These are phyloP conservation scores for Discostella pseudostelligera DNA, from an alignment of 108 stramenopile genomes.

Conservation along the genomic window DNA sequence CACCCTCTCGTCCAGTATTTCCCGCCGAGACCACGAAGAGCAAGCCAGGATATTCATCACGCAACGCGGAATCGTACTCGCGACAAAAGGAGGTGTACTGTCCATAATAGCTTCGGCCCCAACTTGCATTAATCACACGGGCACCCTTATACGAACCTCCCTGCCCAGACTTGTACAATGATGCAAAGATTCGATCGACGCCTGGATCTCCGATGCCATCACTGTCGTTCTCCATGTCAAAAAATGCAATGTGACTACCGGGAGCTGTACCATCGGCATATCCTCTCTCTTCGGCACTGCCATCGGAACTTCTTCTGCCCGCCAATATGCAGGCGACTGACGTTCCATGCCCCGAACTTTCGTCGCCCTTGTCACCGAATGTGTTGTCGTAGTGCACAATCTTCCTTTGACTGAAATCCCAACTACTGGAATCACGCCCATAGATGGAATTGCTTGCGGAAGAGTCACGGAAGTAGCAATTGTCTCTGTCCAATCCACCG, in stretches of 20 bases:
- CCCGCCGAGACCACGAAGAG: constrained; percentile 71
- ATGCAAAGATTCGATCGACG: constrained; percentile 27
- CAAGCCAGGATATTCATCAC: constrained; percentile 49
- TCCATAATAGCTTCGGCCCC: constrained; percentile 39
- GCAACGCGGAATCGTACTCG: constrained; percentile 36
- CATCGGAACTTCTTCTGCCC: constrained; percentile 45
- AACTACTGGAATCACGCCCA: constrained; percentile 15
- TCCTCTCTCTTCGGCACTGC: constrained; percentile 29
- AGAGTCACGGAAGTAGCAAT: constrained; percentile 56
- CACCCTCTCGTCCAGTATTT: constrained; percentile 58
- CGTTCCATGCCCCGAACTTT: constrained; percentile 50
- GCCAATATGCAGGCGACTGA: constrained; percentile 47
- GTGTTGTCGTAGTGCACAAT: constrained; percentile 48
- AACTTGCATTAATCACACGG: constrained; percentile 34
- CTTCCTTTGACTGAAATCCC: constrained; percentile 39
- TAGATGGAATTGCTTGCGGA: constrained; percentile 14
- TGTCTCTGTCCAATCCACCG: constrained; percentile 51
- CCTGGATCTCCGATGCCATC: constrained; percentile 42
- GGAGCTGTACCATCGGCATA: constrained; percentile 48
- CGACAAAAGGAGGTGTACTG: constrained; percentile 35
- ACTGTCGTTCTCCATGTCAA: constrained; percentile 48
- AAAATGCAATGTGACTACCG: constrained; percentile 48
- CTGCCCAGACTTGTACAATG: constrained; percentile 34
- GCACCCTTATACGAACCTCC: constrained; percentile 12
- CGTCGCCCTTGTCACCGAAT: constrained; percentile 34